Conservation (phyloP, 129 eudicot species). For the Flaveria linearis region DNA sequence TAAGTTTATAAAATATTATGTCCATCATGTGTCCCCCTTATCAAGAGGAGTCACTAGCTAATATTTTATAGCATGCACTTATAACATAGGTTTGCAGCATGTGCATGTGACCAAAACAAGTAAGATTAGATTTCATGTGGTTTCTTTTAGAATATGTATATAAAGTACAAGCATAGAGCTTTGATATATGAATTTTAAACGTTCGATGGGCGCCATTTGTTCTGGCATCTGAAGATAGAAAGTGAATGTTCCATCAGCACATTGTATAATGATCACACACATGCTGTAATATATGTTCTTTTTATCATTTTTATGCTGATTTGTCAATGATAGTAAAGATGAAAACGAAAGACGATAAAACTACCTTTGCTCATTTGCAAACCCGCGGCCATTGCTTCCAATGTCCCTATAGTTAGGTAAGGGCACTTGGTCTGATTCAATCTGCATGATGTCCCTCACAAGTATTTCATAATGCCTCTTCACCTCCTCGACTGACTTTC, state of each 20-base stretch:
- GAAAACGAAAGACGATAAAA: constrained; percentile 13
- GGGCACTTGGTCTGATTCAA: constrained; percentile 74
- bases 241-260: neutral
- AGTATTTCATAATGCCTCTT: constrained; percentile 69
- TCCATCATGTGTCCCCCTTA: constrained; percentile 41
- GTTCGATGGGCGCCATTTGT: constrained; percentile 12
- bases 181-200: constrained; percentile 1
- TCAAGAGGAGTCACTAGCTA: constrained; percentile 30
- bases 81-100: constrained; percentile 38
- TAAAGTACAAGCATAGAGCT: constrained; percentile 13
- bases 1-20: constrained; percentile 23
- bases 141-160: constrained; percentile 23
- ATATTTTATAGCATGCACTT: constrained; percentile 31
- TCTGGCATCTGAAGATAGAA: constrained; percentile 10
- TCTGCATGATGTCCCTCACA: constrained; percentile 68
- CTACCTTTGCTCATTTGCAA: constrained; percentile 64
- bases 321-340: neutral
- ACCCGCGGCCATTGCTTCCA: constrained; percentile 53
- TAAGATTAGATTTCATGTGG: constrained; percentile 76
- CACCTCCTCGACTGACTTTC: constrained; percentile 80
- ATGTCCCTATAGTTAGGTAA: constrained; percentile 60
- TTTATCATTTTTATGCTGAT: neutral
- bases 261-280: neutral
- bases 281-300: neutral
- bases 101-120: constrained; percentile 54